Evolutionary conservation across 139 green algal species (phyloP), one percentile per base, ranked within the genome.

Genomic region (Chlamydomonas incerta): DNA sequence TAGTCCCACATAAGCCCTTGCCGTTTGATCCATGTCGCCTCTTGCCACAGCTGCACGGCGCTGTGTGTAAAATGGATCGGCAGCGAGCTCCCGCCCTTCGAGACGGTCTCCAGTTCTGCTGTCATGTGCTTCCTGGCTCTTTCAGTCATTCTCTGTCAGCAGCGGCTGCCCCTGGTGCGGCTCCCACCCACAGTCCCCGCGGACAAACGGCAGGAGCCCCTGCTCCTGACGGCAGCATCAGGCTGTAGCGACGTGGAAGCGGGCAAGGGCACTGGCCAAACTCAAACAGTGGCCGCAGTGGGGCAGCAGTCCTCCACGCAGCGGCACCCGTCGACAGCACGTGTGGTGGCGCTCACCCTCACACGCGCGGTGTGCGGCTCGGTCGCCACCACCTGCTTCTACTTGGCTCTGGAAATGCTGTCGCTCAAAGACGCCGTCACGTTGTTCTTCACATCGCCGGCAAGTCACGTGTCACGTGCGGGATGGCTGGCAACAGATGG

Each of bases 381-480:
- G 10, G 41, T 76, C 3, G 71, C 71, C 5, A 76, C 71, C 21
- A 76, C 13, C 15, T 34, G 33, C 71, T 76, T 76, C 28, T 58
- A 35, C 23, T 23, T 76, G 29, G 52, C 71, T 5, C 47, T 76
- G 37, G 41, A 76, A 28, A 20, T 34, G 46, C 37, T 76, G 9
- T 26, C 71, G 28, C 71, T 76, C 10, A 62, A 76, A 28, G 71
- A 76, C n/a, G 71, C 71, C 41, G 71, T 76, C 23, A 62, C 46
- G 26, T 41, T 76, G 10, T 76, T 76, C 24, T 76, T 76, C 71
- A 76, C 46, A 9, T 76, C 71, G n/a, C 71, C 71, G 41, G 71
- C 63, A 21, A 41, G 66, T n/a, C n/a, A n/a, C n/a, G n/a, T n/a
- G n/a, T n/a, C n/a, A n/a, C n/a, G n/a, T n/a, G n/a, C n/a, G n/a